Base-by-base conservation (phyloP, 1,284 basidiomycete species). In the Puccinia polysora region DNA sequence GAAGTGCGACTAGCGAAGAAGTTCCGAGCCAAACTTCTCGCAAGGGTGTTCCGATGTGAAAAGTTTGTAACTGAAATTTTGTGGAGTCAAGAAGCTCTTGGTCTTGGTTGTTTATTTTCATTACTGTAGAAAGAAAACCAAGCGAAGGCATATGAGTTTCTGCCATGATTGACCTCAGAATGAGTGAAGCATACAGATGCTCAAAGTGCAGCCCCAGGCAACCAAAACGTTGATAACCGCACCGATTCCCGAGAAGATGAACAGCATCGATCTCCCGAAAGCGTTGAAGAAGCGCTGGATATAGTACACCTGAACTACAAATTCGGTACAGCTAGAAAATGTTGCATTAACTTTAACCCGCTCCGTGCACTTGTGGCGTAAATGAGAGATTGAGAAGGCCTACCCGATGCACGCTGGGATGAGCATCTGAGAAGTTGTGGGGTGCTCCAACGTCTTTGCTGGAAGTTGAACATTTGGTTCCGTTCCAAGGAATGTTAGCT, bases 181-280 rank as follows among this genome's bases (percentile, higher is more conserved):
- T 28, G 4, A 40, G 7, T 8, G 38, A 59, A 2, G n/a, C 47
- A 15, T 64, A 64, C 62, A 20, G 25, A 64, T 50, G 36, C 4
- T 64, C 49, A 64, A 30, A 2, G 62, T 64, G 8, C 62, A 45
- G 20, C 18, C 45, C 62, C 62, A 64, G 30, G 62, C 47, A 20
- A 20, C 12, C 18, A 64, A 25, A 30, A 64, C 36, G 62, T 38
- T 64, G 23, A 64, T 32, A 25, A 7, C 62, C 23, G 40, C 47
- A 15, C 47, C 36, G 25, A 64, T 5, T 3, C 43, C 32, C 14
- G n/a, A 49, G 62, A n/a, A 40, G 23, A 50, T 32, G 23, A 30
- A 23, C 45, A 28, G 49, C 12, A 36, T 20, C 34, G 12, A 23
- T 36, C 36, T 49, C n/a, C 45, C 47, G 30, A 50, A 50, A 32